phyloP scores from a whole-genome alignment of 2,329 filamentous ascomycete genomes.

The Penicillium vulpinum region DNA sequence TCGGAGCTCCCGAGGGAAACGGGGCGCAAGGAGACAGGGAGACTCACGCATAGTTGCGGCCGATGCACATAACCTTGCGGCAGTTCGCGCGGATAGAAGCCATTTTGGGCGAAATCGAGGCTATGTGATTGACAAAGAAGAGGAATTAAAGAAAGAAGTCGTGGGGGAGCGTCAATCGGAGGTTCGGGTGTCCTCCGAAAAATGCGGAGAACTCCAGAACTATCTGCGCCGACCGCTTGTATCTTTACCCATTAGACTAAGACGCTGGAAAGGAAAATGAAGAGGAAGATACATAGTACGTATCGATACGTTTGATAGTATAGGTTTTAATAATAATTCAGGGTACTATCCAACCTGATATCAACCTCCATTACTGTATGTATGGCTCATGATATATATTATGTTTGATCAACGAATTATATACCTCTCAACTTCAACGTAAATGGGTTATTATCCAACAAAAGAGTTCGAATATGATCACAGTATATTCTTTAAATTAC shows the following conservation, averaged over 20 bases:
- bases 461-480: background rate
- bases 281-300: background rate
- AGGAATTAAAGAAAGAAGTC: background rate
- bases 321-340: too few relatives aligned
- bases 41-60: constrained; percentile 89
- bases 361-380: background rate
- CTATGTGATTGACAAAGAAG: background rate
- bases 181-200: constrained; percentile 21
- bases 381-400: background rate
- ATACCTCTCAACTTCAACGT: background rate
- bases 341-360: background rate
- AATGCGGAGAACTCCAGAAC: constrained; percentile 27
- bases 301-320: background rate
- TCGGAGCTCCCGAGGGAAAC: background rate
- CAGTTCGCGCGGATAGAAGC: constrained; percentile 54
- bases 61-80: constrained; percentile 85
- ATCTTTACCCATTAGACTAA: constrained; percentile 10
- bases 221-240: constrained; percentile 13
- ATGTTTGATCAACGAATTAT: background rate
- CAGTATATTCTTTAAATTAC: background rate
- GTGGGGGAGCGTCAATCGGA: background rate
- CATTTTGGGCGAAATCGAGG: constrained; percentile 42
- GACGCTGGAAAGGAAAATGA: background rate
- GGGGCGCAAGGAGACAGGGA: constrained; percentile 30
- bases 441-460: background rate